Base-by-base conservation (phyloP, 2,329 filamentous ascomycete species). In the Dactylellina parvicollis region DNA sequence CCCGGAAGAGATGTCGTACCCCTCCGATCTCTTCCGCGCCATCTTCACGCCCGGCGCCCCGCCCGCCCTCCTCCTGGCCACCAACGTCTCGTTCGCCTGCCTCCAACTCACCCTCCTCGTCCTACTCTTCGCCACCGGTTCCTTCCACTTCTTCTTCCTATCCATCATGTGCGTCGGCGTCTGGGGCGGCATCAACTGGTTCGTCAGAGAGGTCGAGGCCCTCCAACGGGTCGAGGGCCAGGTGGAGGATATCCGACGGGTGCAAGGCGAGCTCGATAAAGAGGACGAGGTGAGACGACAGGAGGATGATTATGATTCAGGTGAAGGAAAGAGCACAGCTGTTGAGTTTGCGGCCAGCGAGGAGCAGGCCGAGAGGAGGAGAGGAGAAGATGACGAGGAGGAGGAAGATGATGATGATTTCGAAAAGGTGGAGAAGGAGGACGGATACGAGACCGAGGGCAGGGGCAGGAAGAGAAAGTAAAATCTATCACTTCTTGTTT, bases 111-210 rank as follows among this genome's bases (percentile, higher is more conserved):
- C 96, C 42, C 88, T 98, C 76, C 82, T 92, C 76, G 81, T 82
- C 60, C 89, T 99, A 75, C 86, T 98, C 57, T 73, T 92, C 76
- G 89, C 88, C 65, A 99, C 94, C 5, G 88, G 90, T 81, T 96
- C 90, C 82, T 86, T 96, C 75, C 95, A 98, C 84, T 96, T 97
- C 79, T 80, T 92, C 75, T 85, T 94, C 67, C 86, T 99, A 4
- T 96, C 92, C 10, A 78, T 89, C 69, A 84, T 99, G 8, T 92
- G 88, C 75, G 93, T 83, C 30, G 90, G 91, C 3, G 85, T 98
- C 34, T 99, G 95, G 95, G 92, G 87, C 83, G 88, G 90, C 66
- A 93, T 98, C 82, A 98, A 98, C 85, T 99, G 95, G 95, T 98
- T 99, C 79, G 92, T 92, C 62, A 82, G 83, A 47, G 94, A 74